Percentiles rank a stretch among this genome's conserved stretches.
phyloP scores from a whole-genome alignment of 2,329 filamentous ascomycete genomes.

The Periconia sp. region DNA sequence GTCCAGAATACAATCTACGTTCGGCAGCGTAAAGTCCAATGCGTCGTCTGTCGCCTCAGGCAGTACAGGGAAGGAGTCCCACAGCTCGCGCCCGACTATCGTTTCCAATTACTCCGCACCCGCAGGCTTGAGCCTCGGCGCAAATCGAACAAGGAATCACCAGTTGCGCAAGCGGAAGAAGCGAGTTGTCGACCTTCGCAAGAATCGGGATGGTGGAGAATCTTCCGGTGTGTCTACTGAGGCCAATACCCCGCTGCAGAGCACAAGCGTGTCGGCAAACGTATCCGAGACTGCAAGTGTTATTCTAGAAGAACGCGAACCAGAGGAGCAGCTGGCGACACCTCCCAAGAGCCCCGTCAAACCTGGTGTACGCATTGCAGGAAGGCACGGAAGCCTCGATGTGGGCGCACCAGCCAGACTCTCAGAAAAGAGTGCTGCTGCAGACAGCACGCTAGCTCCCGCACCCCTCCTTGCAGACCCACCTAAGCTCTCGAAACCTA shows the following conservation, averaged over 20 bases:
- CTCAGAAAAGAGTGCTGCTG: conserved; percentile 18
- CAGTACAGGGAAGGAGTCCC: conserved; percentile 55
- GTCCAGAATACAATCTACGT: conserved; percentile 54
- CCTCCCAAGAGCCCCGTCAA: conserved; percentile 38
- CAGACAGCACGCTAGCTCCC: conserved; percentile 31
- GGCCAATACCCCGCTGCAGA: conserved; percentile 56
- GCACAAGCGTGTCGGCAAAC: conserved; percentile 63
- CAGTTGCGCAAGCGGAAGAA: conserved; percentile 80
- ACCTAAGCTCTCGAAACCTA: conserved; percentile 28
- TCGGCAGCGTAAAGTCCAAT: conserved; percentile 55
- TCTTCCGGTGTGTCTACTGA: conserved; percentile 59
- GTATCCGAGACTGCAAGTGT: conserved; percentile 61
- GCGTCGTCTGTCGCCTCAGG: conserved; percentile 43
- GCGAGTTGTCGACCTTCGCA: conserved; percentile 80
- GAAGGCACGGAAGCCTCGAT: conserved; percentile 30
- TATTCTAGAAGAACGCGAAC: conserved; percentile 40
- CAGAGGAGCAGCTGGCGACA: conserved; percentile 38
- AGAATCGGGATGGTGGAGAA: conserved; percentile 58
- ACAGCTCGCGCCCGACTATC: conserved; percentile 71
- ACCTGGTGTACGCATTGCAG: conserved; percentile 28
- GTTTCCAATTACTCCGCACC: conserved; percentile 65
- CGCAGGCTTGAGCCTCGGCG: conserved; percentile 68
- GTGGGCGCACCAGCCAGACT: conserved; percentile 31
- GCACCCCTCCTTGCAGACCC: conserved; percentile 34
- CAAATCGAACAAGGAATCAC: conserved; percentile 65